These are phyloP conservation scores for Venturia oleaginea DNA, from an alignment of 2,329 filamentous ascomycete genomes.

Conservation along the genomic window DNA sequence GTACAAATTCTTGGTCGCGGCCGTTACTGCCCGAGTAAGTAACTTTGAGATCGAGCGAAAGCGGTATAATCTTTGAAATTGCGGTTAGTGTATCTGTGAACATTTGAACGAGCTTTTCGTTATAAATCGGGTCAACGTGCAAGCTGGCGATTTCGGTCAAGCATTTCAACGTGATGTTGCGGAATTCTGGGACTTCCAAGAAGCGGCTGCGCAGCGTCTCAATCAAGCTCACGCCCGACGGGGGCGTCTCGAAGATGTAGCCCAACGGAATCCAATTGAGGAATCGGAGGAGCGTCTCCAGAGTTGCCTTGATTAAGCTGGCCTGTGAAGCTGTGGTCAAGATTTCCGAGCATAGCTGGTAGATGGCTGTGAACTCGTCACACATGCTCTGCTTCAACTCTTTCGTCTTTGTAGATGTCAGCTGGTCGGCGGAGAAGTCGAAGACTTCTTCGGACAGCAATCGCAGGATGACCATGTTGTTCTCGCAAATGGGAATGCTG, in stretches of 20 bases:
- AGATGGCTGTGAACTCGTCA: slow-evolving; percentile 96
- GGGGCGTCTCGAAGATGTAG: slow-evolving; percentile 94
- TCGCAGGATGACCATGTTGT: slow-evolving; percentile 98
- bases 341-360: slow-evolving; percentile 94
- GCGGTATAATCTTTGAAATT: slow-evolving; percentile 85
- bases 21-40: slow-evolving; percentile 90
- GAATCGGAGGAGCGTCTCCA: slow-evolving; percentile 91
- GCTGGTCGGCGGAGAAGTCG: slow-evolving; percentile 96
- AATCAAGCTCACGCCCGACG: slow-evolving; percentile 56
- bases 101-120: slow-evolving; percentile 95
- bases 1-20: slow-evolving; percentile 92
- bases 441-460: slow-evolving; percentile 97
- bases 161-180: slow-evolving; percentile 93
- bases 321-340: slow-evolving; percentile 81
- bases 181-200: slow-evolving; percentile 86
- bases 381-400: slow-evolving; percentile 99
- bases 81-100: slow-evolving; percentile 93
- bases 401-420: slow-evolving; percentile 96
- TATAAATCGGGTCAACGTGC: slow-evolving; percentile 78
- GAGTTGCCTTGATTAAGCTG: slow-evolving; percentile 87
- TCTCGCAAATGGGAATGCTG: slow-evolving; percentile 95
- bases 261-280: slow-evolving; percentile 98
- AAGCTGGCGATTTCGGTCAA: slow-evolving; percentile 94
- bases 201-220: slow-evolving; percentile 89
- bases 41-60: slow-evolving; percentile 79